Percentiles rank a stretch among this genome's conserved stretches.
These are phyloP conservation scores for Alternaria sp. DNA, from an alignment of 2,329 filamentous ascomycete species.

Conservation along the genomic window DNA sequence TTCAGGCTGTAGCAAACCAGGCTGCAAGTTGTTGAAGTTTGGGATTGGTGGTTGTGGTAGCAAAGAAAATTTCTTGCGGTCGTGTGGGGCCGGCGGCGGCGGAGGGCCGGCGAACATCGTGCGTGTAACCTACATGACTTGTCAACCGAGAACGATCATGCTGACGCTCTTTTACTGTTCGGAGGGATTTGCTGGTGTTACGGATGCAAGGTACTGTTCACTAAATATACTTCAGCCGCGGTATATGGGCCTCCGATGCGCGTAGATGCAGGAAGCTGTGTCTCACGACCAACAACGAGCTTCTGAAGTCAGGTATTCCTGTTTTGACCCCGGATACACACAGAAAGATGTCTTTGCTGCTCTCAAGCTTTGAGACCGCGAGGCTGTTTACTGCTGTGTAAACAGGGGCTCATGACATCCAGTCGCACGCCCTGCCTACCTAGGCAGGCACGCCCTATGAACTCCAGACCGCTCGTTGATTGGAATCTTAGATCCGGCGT, in stretches of 20 bases:
- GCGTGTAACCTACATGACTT: background rate
- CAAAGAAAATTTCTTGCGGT: conserved; percentile 4
- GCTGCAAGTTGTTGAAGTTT: background rate
- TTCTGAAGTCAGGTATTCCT: background rate
- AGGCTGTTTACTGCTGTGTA: background rate
- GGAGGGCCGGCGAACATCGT: conserved; percentile 6
- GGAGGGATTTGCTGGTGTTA: background rate
- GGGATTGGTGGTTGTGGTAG: background rate
- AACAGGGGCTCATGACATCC: background rate
- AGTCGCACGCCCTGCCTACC: background rate
- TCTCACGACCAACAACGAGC: background rate
- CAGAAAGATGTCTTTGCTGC: background rate
- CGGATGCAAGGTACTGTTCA: background rate
- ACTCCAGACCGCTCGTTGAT: background rate
- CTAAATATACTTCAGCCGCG: background rate
- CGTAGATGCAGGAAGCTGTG: background rate
- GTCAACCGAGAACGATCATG: background rate
- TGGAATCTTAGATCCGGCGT: background rate
- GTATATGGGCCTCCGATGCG: background rate
- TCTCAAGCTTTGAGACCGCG: background rate
- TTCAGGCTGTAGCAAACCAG: no score
- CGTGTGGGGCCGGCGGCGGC: conserved; percentile 9
- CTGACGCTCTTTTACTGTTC: background rate
- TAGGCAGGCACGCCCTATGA: background rate
- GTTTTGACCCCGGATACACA: background rate